These are phyloP conservation scores for Serendipita sp. DNA, from an alignment of 768 basidiomycete species.

Conservation along the genomic window DNA sequence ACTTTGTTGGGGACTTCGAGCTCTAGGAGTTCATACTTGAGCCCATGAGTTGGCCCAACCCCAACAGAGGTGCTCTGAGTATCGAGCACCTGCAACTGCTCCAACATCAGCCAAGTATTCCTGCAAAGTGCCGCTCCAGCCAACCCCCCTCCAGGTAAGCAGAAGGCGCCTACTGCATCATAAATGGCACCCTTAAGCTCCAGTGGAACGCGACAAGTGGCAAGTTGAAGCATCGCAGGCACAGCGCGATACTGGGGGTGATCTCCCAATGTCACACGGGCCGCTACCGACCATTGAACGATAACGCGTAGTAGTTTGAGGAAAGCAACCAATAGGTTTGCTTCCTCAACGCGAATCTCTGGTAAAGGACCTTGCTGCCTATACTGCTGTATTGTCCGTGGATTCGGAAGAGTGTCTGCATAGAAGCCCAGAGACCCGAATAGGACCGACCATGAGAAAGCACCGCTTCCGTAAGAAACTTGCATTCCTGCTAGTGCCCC, in stretches of 20 bases:
- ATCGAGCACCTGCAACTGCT: slow-evolving; percentile 49
- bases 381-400: slow-evolving; percentile 29
- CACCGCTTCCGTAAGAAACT: slow-evolving; percentile 40
- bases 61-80: slow-evolving; percentile 48
- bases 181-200: slow-evolving; percentile 80
- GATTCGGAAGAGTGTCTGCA: slow-evolving; percentile 36
- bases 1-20: slow-evolving; percentile 61
- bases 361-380: slow-evolving; percentile 24
- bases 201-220: slow-evolving; percentile 69
- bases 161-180: slow-evolving; percentile 66
- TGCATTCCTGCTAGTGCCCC: slow-evolving; percentile 31
- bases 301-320: slow-evolving; percentile 64
- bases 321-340: slow-evolving; percentile 64
- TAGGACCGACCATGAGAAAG: slow-evolving; percentile 63
- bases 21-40: slow-evolving; percentile 76
- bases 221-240: slow-evolving; percentile 58
- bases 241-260: slow-evolving; percentile 70
- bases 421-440: slow-evolving; percentile 65
- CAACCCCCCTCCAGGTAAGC: slow-evolving; percentile 57
- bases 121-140: slow-evolving; percentile 67
- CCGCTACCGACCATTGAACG: slow-evolving; percentile 55
- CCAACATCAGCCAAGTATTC: slow-evolving; percentile 71
- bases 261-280: slow-evolving; percentile 58
- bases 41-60: slow-evolving; percentile 43
- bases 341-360: slow-evolving; percentile 37